Percentiles rank a stretch among this genome's conserved stretches.
Evolutionary conservation across 1,284 basidiomycete species (phyloP).

Genomic region (Trametes hirsuta): DNA sequence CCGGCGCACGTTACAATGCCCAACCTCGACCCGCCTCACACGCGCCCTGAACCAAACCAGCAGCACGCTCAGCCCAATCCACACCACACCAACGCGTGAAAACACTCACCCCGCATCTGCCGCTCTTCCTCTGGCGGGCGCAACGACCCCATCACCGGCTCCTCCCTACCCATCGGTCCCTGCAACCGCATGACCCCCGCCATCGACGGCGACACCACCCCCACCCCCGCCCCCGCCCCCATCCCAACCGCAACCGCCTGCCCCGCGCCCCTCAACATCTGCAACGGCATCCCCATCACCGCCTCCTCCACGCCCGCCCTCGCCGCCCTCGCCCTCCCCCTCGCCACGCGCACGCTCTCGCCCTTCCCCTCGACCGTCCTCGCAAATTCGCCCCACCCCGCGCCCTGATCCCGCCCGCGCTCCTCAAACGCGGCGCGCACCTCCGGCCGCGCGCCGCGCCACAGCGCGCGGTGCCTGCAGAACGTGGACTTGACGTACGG

Average conservation of each 20-base stretch:
- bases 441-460: slow-evolving; percentile 53
- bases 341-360: slow-evolving; percentile 8
- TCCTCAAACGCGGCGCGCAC: slow-evolving; percentile 53
- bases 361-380: slow-evolving; percentile 49
- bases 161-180: slow-evolving; percentile 5
- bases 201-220: neutral
- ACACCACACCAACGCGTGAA: neutral
- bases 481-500: slow-evolving; percentile 73
- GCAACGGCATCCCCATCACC: slow-evolving; percentile 6
- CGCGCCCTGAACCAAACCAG: neutral
- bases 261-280: slow-evolving; percentile 2
- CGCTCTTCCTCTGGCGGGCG: slow-evolving; percentile 19
- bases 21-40: neutral
- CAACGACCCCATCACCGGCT: slow-evolving; percentile 33
- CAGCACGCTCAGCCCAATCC: neutral
- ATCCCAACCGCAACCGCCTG: neutral
- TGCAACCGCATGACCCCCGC: neutral
- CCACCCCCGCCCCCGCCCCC: slow-evolving; percentile 10
- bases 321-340: slow-evolving; percentile 6
- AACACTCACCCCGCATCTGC: slow-evolving; percentile 8
- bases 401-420: slow-evolving; percentile 58
- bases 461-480: slow-evolving; percentile 66
- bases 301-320: neutral
- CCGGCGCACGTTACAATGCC: too few species aligned
- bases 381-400: slow-evolving; percentile 69